A percentile compares a stretch with the other conserved stretches of the same genome.
Conservation (phyloP, 2,329 filamentous ascomycete species). For the Neurospora crassa region DNA sequence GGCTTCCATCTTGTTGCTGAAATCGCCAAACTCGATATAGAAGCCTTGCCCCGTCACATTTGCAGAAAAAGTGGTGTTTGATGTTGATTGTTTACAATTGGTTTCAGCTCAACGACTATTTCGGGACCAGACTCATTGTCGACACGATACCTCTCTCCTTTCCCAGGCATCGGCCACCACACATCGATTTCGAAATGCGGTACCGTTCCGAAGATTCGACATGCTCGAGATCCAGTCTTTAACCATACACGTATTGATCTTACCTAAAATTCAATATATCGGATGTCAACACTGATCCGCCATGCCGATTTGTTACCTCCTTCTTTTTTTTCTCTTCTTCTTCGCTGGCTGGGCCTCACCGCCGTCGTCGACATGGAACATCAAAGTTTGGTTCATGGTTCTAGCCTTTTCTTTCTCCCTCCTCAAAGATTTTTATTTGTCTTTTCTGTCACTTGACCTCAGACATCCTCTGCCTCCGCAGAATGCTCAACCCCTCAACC, state of each 20-base stretch:
- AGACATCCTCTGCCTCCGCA: background rate
- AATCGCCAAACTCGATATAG: background rate
- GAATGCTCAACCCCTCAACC: background rate
- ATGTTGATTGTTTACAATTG: background rate
- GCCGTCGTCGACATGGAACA: background rate
- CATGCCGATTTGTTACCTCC: background rate
- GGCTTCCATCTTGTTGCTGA: background rate
- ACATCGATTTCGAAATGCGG: background rate
- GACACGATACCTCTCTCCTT: background rate
- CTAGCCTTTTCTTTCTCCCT: background rate
- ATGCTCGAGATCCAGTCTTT: background rate
- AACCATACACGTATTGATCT: background rate
- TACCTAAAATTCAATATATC: background rate
- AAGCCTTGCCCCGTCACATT: background rate
- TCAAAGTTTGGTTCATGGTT: background rate
- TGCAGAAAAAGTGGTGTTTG: background rate
- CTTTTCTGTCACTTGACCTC: background rate
- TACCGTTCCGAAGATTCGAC: background rate
- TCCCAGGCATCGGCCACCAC: background rate
- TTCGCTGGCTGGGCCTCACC: background rate
- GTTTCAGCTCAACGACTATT: no score
- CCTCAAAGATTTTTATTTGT: background rate
- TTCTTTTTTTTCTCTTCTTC: background rate
- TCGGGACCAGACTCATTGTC: no score
- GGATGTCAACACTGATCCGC: background rate